These are phyloP conservation scores for Hymenoscyphus scutula DNA, from an alignment of 2,329 filamentous ascomycete genomes.

Conservation along the genomic window DNA sequence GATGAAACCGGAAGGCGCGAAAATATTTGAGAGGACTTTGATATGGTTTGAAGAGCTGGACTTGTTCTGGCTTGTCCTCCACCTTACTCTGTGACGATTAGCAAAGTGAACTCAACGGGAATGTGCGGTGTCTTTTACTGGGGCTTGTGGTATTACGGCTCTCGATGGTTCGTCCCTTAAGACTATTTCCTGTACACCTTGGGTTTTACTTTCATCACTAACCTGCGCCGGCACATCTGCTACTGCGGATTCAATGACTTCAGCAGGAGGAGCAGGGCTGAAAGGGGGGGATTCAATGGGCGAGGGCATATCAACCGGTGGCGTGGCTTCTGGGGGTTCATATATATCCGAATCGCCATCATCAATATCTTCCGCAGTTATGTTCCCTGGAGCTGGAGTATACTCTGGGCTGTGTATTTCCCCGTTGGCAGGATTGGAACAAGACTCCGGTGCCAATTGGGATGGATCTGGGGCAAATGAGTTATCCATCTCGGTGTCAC, in stretches of 20 bases:
- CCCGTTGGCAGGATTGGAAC: conserved; percentile 17
- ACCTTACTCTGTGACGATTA: conserved; percentile 27
- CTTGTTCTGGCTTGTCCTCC: conserved; percentile 13
- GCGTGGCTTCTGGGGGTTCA: conserved; percentile 50
- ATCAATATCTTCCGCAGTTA: conserved; percentile 7
- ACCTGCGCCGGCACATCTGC: conserved; percentile 30
- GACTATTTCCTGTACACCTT: background rate
- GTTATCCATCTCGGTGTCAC: conserved; percentile 29
- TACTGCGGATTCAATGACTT: conserved; percentile 28
- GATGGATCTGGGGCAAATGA: conserved; percentile 24
- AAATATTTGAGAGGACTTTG: conserved; percentile 80
- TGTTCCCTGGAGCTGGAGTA: conserved; percentile 26
- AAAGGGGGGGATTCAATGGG: conserved; percentile 40
- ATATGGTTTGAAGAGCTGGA: conserved; percentile 57
- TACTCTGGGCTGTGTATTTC: conserved; percentile 26
- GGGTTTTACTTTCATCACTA: conserved; percentile 23
- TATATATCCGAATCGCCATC: conserved; percentile 48
- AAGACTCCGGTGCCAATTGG: conserved; percentile 16
- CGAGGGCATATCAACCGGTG: conserved; percentile 23
- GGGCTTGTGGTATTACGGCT: conserved; percentile 10
- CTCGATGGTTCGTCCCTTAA: background rate
- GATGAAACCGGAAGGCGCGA: conserved; percentile 87
- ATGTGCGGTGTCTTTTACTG: conserved; percentile 27
- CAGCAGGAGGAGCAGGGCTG: conserved; percentile 40
- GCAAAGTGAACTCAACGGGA: conserved; percentile 16